Evolutionary conservation across 2,329 filamentous ascomycete genomes (phyloP), one percentile per base, ranked within the genome.

Genomic region (Aspergillus phoenicis): DNA sequence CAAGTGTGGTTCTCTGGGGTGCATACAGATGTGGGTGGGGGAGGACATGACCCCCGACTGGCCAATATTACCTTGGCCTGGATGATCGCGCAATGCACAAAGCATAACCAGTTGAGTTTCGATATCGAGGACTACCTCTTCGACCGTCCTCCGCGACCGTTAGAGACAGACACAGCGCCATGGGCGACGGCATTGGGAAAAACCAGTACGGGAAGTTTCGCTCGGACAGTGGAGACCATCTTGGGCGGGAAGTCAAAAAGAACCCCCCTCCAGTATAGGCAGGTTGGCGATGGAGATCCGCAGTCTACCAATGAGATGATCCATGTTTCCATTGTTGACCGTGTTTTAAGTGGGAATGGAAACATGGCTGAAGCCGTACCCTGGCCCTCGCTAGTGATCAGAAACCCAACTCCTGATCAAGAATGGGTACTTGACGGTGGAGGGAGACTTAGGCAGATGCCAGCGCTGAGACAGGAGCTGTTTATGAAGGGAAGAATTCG

Each of bases 1-100:
- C 80, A 82, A 66, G 78, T 80, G 5, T 82, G 80, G 80, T 82
- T 82, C 60, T 79, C 79, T 0, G 80, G 80, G 15, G 78, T 77
- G 2, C 80, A 82, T 60, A 68, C 70, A 24, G 81, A 81, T 59
- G 64, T 82, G 10, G 80, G 80, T 8, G 80, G 80, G n/a, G 80
- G 79, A 8, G 76, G 75, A 55, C 70, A 74, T 26, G 79, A 82
- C 58, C 76, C 79, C 62, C 77, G 83, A 33, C 75, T 73, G 2
- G 63, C 72, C 2, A 66, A 84, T 43, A 83, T 85, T 28, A 78
- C 80, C 5, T 70, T 85, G 1, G 83, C 83, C 4, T 86, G 83
- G 83, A 85, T 86, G 83, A 83, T 85, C 67, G 77, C 79, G 54
- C 82, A 85, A 59, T 69, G 67, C 30, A 60, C 60, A 8, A 67